Evolutionary conservation across 257 asterid species (phyloP).

Genomic region (Capsicum chinense): DNA sequence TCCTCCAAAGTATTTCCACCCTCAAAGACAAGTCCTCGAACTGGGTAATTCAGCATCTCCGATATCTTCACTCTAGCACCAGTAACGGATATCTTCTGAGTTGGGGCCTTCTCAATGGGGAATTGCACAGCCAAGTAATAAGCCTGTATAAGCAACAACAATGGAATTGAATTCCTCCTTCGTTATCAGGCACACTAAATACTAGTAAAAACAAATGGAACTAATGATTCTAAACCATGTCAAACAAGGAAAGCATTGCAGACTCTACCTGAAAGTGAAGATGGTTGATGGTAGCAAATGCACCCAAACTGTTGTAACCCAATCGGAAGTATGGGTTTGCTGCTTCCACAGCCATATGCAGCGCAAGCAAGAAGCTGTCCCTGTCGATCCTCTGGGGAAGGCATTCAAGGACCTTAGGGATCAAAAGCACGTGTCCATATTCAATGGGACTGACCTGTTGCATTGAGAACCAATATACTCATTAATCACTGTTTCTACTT

Average conservation of each 20-base stretch:
- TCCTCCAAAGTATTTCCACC: conserved; percentile 73
- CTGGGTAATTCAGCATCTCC: conserved; percentile 75
- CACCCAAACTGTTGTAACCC: conserved; percentile 98
- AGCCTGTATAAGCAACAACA: conserved; percentile 41
- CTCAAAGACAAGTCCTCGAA: conserved; percentile 77
- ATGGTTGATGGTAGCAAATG: conserved; percentile 97
- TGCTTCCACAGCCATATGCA: conserved; percentile 85
- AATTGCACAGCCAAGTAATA: conserved; percentile 66
- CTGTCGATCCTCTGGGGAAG: conserved; percentile 86
- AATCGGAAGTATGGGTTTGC: conserved; percentile 84
- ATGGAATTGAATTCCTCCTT: not conserved
- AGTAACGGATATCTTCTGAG: conserved; percentile 60
- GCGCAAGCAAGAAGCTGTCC: conserved; percentile 84
- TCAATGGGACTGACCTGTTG: conserved; percentile 97
- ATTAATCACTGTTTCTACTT: not conserved
- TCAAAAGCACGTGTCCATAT: conserved; percentile 89
- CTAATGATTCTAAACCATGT: not conserved
- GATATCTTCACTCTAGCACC: conserved; percentile 64
- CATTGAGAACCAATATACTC: conserved; percentile 27
- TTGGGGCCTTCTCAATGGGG: conserved; percentile 70
- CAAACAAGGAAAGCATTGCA: not conserved
- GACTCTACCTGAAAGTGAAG: conserved; percentile 77
- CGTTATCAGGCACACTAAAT: not conserved
- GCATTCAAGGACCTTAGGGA: conserved; percentile 81
- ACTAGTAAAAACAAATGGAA: not conserved